Evolutionary conservation across 441 rosid species (phyloP), one percentile per base, ranked within the genome.

Genomic region (Dalechampia spathulata): DNA sequence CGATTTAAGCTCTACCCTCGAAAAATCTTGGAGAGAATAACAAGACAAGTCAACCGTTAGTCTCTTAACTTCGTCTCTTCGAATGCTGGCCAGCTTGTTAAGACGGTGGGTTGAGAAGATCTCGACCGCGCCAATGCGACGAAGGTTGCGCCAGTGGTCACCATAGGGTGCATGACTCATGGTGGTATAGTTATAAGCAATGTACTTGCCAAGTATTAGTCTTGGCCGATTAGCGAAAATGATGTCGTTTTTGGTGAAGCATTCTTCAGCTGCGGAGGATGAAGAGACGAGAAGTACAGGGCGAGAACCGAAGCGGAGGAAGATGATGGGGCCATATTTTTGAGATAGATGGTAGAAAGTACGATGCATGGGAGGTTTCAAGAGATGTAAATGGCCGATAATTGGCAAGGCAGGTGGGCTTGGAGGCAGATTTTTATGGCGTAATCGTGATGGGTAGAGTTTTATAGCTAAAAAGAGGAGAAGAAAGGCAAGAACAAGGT

Each of bases 131-230:
- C 71, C 50, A 19, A 89, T 65, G 41, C 83, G 85, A 27, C 90
- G 84, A 37, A 83, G 86, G 67, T 77, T 83, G 17, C 86, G 75
- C 92, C 88, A 83, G 52, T 77, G 86, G 14, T 78, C 78, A 0
- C 89, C 80, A 16, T 85, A 80, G 2, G 85, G 52, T 0, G 87
- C 39, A 8, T 63, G 20, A 1, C 25, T 43, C 2, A 83, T 22
- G 38, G 75, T 67, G 34, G 75, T 76, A 67, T 61, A 7, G 67
- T 83, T 65, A 62, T 83, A 81, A 19, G 57, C 69, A 2, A 88
- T 12, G 66, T 75, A 49, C 48, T 77, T 76, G 36, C 73, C 54
- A 0, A 64, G 12, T 0, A 76, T 66, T 22, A 72, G 20, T 1
- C n/a, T 40, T 0, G 83, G 79, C 25, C 63, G 68, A 49, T 50